Conservation (phyloP, 1,284 basidiomycete genomes). For the Ustilago crameri region DNA sequence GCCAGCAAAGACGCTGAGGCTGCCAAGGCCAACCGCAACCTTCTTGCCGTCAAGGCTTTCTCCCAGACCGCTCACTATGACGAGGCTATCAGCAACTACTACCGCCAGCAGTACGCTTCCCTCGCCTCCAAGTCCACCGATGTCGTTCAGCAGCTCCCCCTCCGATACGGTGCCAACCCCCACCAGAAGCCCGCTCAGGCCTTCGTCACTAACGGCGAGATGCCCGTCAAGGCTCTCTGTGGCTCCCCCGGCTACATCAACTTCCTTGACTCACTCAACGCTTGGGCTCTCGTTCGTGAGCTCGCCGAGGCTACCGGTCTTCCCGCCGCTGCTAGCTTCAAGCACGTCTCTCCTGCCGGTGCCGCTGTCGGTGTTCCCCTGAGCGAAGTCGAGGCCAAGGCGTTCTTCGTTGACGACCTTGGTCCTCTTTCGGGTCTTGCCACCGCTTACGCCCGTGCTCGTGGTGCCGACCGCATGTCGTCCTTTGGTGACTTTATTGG, state of each 20-base stretch:
- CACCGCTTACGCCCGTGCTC: slow-evolving; percentile 92
- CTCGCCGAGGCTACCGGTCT: slow-evolving; percentile 81
- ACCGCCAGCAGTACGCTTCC: slow-evolving; percentile 92
- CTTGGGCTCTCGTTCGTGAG: slow-evolving; percentile 95
- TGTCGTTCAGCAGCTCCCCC: slow-evolving; percentile 74
- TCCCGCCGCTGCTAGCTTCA: slow-evolving; percentile 98
- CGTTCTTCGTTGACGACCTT: slow-evolving; percentile 95
- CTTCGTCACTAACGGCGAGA: slow-evolving; percentile 85
- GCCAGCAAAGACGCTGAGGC: slow-evolving; percentile 71
- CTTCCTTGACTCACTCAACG: slow-evolving; percentile 96
- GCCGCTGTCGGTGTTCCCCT: slow-evolving; percentile 79
- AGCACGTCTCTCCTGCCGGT: slow-evolving; percentile 98
- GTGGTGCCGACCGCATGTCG: slow-evolving; percentile 98
- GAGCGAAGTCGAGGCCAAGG: slow-evolving; percentile 86
- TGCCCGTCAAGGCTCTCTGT: slow-evolving; percentile 93
- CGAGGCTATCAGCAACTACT: slow-evolving; percentile 94
- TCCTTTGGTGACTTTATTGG: slow-evolving; percentile 99
- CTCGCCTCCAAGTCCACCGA: slow-evolving; percentile 69
- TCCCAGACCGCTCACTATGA: slow-evolving; percentile 96
- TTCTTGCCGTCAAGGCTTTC: slow-evolving; percentile 95
- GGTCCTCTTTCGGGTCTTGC: slow-evolving; percentile 89
- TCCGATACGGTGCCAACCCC: slow-evolving; percentile 97
- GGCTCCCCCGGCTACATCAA: slow-evolving; percentile 99
- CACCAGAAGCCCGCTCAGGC: slow-evolving; percentile 99
- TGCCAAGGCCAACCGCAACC: slow-evolving; percentile 78